Evolutionary conservation across 805 yeast species (phyloP).

Genomic region (Kuraishia piskuri): DNA sequence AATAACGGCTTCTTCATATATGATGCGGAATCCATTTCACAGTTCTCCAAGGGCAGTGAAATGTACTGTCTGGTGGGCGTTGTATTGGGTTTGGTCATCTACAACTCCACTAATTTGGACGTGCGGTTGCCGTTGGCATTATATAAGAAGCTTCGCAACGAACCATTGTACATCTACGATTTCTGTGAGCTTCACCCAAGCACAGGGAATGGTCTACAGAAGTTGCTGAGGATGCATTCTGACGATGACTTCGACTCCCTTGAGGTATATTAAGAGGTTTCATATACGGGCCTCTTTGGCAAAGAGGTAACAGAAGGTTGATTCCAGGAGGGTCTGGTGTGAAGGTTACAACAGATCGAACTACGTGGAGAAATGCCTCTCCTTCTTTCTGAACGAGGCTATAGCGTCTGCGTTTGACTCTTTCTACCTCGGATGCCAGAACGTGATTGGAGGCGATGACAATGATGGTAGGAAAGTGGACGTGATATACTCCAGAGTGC

Average conservation of each 20-base stretch:
- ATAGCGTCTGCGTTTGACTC: conserved; percentile 44
- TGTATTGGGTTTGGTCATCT: conserved; percentile 82
- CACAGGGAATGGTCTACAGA: conserved; percentile 41
- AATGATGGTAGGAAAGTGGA: conserved; percentile 43
- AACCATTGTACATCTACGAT: conserved; percentile 53
- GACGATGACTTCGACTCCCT: conserved; percentile 38
- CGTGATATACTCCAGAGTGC: conserved; percentile 56
- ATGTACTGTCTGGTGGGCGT: conserved; percentile 76
- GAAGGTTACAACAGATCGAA: conserved; percentile 54
- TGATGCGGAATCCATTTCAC: conserved; percentile 58
- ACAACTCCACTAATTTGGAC: conserved; percentile 82
- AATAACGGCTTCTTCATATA: conserved; percentile 56
- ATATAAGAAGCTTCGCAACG: conserved; percentile 62
- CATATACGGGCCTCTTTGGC: conserved; percentile 43
- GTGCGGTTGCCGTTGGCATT: conserved; percentile 67
- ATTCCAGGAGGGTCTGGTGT: conserved; percentile 47
- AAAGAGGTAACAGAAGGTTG: conserved; percentile 34
- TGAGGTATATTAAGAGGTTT: conserved; percentile 51
- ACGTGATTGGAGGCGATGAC: conserved; percentile 71
- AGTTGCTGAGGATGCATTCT: conserved; percentile 32
- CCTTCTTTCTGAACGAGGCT: conserved; percentile 49
- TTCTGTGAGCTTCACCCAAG: conserved; percentile 62
- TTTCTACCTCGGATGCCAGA: conserved; percentile 63
- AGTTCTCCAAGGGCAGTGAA: conserved; percentile 38
- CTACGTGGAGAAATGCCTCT: conserved; percentile 57